These are phyloP conservation scores for Leersia perrieri DNA, from an alignment of 176 grass and related monocot genomes.

Conservation along the genomic window DNA sequence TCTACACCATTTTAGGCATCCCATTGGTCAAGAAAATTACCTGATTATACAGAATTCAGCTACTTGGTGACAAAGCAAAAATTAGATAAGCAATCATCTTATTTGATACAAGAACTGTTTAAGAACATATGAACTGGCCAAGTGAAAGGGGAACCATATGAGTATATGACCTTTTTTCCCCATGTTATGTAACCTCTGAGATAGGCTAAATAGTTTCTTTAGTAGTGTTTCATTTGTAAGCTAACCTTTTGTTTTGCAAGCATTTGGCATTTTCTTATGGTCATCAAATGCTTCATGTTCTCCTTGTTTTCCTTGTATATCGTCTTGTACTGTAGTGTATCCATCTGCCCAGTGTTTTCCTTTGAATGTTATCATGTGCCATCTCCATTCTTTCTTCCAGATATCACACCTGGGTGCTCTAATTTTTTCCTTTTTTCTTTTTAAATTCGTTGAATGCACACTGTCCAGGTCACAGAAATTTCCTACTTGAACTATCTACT, in stretches of 20 bases:
- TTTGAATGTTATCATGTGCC: not conserved
- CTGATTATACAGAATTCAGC: not conserved
- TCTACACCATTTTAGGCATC: not conserved
- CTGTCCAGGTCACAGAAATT: not conserved
- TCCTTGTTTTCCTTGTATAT: not conserved
- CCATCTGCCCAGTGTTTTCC: not conserved
- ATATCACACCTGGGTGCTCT: not conserved
- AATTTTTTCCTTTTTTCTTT: not conserved
- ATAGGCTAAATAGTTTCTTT: slow-evolving; percentile 12
- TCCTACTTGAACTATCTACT: not conserved
- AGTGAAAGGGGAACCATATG: slow-evolving; percentile 9
- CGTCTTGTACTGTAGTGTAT: not conserved
- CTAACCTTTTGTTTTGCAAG: not conserved
- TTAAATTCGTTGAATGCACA: not conserved
- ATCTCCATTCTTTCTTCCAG: not conserved
- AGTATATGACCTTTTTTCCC: not conserved
- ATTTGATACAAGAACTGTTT: not conserved
- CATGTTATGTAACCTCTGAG: not conserved
- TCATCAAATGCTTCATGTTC: not conserved
- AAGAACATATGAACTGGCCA: not conserved
- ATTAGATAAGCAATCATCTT: not conserved
- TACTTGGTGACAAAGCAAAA: not conserved
- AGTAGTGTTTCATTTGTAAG: not conserved
- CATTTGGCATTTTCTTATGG: not conserved
- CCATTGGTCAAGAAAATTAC: not conserved